phyloP scores from a whole-genome alignment of 352 stramenopile genomes.

The Globisporangium polare region DNA sequence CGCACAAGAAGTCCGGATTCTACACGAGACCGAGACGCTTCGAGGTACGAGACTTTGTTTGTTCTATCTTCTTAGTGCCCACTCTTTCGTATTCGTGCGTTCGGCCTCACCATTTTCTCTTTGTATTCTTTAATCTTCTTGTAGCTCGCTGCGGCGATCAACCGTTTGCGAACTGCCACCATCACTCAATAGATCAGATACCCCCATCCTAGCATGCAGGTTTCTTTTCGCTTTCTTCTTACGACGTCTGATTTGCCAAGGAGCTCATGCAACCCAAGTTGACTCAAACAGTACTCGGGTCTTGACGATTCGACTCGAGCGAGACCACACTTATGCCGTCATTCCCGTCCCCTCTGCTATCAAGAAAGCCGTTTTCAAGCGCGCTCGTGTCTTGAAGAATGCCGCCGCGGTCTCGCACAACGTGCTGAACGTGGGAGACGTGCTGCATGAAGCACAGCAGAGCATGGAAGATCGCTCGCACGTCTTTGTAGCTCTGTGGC shows the following conservation, averaged over 20 bases:
- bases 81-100: too few relatives aligned
- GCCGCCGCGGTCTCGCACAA: constrained; percentile 25
- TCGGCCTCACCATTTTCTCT: constrained; percentile 1
- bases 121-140: constrained; percentile 7
- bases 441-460: constrained; percentile 41
- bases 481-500: constrained; percentile 24
- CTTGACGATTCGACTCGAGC: not conserved
- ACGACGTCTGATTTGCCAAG: too few relatives aligned
- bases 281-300: not conserved
- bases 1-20: constrained; percentile 62
- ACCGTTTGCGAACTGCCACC: constrained; percentile 72
- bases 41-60: constrained; percentile 60
- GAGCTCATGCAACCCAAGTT: not conserved
- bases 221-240: too few relatives aligned
- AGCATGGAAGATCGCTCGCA: constrained; percentile 24
- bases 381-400: constrained; percentile 11
- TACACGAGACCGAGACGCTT: constrained; percentile 78
- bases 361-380: not conserved
- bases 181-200: constrained; percentile 52
- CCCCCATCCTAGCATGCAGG: not conserved
- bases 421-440: constrained; percentile 25
- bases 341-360: not conserved
- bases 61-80: too few relatives aligned
- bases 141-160: constrained; percentile 85
- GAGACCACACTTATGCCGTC: constrained; percentile 1